A percentile compares a stretch with the other conserved stretches of the same genome.
These are phyloP conservation scores for Lepidopterella palustris DNA, from an alignment of 495 filamentous ascomycete genomes.

Conservation along the genomic window DNA sequence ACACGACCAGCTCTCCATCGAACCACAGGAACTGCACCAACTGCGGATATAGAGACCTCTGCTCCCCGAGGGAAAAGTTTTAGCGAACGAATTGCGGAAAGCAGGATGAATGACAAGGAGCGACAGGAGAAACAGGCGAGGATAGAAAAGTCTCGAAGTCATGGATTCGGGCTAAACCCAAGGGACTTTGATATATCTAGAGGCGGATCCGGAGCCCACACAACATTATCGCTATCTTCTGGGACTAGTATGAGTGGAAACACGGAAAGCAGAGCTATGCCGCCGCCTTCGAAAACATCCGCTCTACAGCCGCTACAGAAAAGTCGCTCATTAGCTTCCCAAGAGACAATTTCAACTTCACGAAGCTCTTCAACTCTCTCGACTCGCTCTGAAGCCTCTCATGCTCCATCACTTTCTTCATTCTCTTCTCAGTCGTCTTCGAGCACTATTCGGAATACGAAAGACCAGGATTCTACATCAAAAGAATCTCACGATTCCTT, in stretches of 20 bases:
- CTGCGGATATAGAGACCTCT: conserved; percentile 4
- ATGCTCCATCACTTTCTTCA: conserved; percentile 8
- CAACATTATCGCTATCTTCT: conserved; percentile 11
- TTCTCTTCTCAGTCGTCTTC: conserved; percentile 3
- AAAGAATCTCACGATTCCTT: conserved; percentile 4
- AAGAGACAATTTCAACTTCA: conserved; percentile 1
- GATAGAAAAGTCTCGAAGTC: conserved; percentile 55
- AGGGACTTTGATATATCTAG: conserved; percentile 44
- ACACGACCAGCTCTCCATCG: too few relatives aligned
- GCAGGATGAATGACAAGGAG: conserved; percentile 46
- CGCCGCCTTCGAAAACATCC: neutral
- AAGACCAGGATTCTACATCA: conserved; percentile 2
- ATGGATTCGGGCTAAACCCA: conserved; percentile 62
- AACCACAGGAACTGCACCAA: neutral
- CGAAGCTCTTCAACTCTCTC: conserved; percentile 14
- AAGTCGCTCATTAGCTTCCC: conserved; percentile 16
- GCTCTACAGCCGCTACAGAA: neutral
- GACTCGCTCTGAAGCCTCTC: conserved; percentile 14
- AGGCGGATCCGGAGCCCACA: conserved; percentile 8
- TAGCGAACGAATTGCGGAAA: conserved; percentile 76
- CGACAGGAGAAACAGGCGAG: conserved; percentile 50
- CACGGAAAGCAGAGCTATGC: neutral
- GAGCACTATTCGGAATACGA: neutral
- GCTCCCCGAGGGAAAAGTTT: conserved; percentile 58
- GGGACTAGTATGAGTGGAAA: conserved; percentile 33